Evolutionary conservation across 1,139 yeast genomes (phyloP).

Genomic region (Suhomyces guaymorum): DNA sequence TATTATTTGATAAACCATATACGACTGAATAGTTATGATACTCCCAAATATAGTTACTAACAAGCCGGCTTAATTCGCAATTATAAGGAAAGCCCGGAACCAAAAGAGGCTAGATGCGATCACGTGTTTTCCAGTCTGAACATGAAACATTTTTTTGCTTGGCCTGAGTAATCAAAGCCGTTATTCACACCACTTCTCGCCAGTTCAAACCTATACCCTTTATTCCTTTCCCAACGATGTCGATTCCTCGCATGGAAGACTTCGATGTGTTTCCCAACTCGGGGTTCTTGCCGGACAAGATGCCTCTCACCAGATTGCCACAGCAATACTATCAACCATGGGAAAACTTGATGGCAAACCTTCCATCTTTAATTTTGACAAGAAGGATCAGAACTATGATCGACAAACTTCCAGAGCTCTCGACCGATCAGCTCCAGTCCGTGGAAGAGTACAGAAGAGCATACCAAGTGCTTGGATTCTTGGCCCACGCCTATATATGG

Average conservation of each 20-base stretch:
- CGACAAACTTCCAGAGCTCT: conserved; percentile 59
- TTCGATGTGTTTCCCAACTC: conserved; percentile 68
- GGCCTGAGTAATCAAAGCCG: too few relatives aligned
- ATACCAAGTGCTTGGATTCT: conserved; percentile 71
- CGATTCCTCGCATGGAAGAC: conserved; percentile 43
- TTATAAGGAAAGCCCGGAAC: too few relatives aligned
- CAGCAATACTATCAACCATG: conserved; percentile 69
- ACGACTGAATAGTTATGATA: too few relatives aligned
- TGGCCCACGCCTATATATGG: conserved; percentile 92
- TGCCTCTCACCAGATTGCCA: conserved; percentile 64
- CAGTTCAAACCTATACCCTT: not conserved
- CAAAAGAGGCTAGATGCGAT: too few relatives aligned
- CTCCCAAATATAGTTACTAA: too few relatives aligned
- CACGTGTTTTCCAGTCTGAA: too few relatives aligned
- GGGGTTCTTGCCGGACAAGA: conserved; percentile 75
- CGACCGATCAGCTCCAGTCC: conserved; percentile 42
- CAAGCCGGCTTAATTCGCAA: too few relatives aligned
- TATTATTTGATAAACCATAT: too few relatives aligned
- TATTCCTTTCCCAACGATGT: conserved; percentile 1
- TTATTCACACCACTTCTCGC: not conserved
- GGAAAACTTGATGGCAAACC: conserved; percentile 66
- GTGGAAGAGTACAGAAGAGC: conserved; percentile 71
- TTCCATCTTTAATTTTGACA: conserved; percentile 74
- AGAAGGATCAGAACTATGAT: conserved; percentile 59
- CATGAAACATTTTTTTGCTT: too few relatives aligned